Base-by-base conservation (phyloP, 805 yeast genomes). In the Ogataea saltuana region DNA sequence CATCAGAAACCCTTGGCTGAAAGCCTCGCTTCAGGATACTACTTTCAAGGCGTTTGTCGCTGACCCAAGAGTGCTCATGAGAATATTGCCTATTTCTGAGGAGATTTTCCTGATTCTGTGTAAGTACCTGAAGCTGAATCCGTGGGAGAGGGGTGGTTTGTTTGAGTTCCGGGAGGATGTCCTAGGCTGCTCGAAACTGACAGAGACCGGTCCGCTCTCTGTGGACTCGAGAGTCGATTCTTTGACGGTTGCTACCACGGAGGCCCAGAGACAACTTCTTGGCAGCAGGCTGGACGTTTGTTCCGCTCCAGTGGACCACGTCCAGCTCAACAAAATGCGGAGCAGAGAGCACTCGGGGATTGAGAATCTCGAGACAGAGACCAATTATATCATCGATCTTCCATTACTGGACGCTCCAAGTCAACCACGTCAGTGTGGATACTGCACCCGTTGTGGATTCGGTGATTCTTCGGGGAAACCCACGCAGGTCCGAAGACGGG, bases 1-100 rank as follows among this genome's bases (percentile, higher is more conserved):
- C 52, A 82, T 86, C 31, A 75, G 95, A 61, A 90, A 89, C 56
- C 96, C 97, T 21, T 89, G 97, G 97, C 77, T 87, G 39, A 80
- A 83, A 53, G 95, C 96, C 9, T 75, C 83, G 40, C 67, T 78
- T 29, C 74, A 75, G 33, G 88, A 83, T 55, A 66, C 74, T 29
- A 76, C 95, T 0, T 89, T 85, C 64, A 69, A 69, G 46, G 81
- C 80, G 19, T 90, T 75, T 61, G 69, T 79, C 26, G 68, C 74
- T 37, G 78, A 80, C 49, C 72, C 79, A 10, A 56, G 63, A 9
- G 74, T 88, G 4, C 67, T 89, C 42, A 64, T 71, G 56, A 74
- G 76, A 42, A 88, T 89, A 22, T 67, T 89, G 50, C 95, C 96
- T 29, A 75, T 89, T 6, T 81, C 90, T 21, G 59, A 65, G 15